Evolutionary conservation across 768 basidiomycete species (phyloP), one percentile per base, ranked within the genome.

Genomic region (Leucocoprinus sp.): DNA sequence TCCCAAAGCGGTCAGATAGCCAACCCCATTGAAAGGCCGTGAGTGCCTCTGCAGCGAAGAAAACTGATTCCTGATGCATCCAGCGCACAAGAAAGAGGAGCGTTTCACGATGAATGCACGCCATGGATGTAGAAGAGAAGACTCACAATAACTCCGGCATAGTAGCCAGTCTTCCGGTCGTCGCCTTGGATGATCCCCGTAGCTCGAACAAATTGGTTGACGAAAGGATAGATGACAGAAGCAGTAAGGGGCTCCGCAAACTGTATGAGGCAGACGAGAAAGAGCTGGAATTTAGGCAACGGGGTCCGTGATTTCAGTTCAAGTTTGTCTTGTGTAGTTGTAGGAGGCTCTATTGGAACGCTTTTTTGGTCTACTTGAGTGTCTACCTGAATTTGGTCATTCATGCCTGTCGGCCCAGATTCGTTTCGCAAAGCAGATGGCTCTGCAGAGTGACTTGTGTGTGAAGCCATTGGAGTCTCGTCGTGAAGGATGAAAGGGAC

Each of bases 21-120:
- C 64, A 59, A 7, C 70, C 68, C 72, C 71, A 75, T 26, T 62
- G 61, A n/a, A 73, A 58, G 9, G 70, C 68, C 5, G 66, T 66
- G 2, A 65, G 19, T 15, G 64, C 63, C 55, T 75, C 70, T n/a
- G 70, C 59, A 15, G 68, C 54, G 55, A 70, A 73, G 55, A 71
- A 72, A 1, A 59, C 54, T 8, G 71, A 72, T 58, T 70, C 67
- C 70, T 72, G 37, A 28, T 24, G 48, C 35, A 49, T n/a, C n/a
- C n/a, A n/a, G n/a, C n/a, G n/a, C n/a, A 34, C 22, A 14, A 24
- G 34, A 29, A 21, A 15, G 18, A 18, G 17, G 3, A 22, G 35
- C 15, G 22, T 2, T 4, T 7, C 8, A 6, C 17, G 22, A n/a
- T 8, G 22, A 3, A 17, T 17, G 2, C 2, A 14, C 4, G 8